These are phyloP conservation scores for Neoboletus magnificus DNA, from an alignment of 768 basidiomycete genomes.

Conservation along the genomic window DNA sequence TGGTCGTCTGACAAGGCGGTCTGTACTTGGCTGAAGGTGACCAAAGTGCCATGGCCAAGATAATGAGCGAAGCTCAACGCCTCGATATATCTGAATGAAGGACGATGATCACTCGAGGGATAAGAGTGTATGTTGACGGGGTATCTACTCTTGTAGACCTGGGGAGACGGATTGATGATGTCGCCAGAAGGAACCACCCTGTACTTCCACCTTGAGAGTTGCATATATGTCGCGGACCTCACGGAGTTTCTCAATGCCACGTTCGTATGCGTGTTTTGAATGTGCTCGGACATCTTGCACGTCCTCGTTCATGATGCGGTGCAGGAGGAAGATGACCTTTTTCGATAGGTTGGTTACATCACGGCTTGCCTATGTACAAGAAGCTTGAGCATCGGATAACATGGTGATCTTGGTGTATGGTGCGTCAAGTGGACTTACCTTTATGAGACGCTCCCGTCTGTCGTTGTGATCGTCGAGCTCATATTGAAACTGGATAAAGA, in stretches of 20 bases:
- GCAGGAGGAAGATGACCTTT: conserved; percentile 89
- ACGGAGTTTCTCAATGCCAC: conserved; percentile 56
- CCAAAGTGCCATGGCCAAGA: conserved; percentile 63
- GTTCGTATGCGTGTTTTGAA: conserved; percentile 46
- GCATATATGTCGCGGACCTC: conserved; percentile 68
- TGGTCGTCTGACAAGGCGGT: conserved; percentile 55
- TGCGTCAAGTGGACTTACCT: conserved; percentile 45
- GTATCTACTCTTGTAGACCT: conserved; percentile 71
- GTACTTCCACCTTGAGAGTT: conserved; percentile 56
- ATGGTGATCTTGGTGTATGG: conserved; percentile 1
- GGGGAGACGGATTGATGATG: conserved; percentile 72
- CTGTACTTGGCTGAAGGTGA: conserved; percentile 69
- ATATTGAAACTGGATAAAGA: conserved; percentile 62
- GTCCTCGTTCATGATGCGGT: conserved; percentile 59
- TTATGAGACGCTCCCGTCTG: conserved; percentile 85
- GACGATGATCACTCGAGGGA: conserved; percentile 16
- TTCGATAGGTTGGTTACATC: conserved; percentile 92
- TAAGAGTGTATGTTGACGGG: neutral
- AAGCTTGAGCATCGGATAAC: conserved; percentile 1
- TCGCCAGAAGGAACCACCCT: conserved; percentile 72
- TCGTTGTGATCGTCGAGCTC: conserved; percentile 85
- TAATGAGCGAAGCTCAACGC: conserved; percentile 87
- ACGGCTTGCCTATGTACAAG: conserved; percentile 57
- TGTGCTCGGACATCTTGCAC: conserved; percentile 22
- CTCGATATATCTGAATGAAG: conserved; percentile 69